Percentiles rank a stretch among this genome's conserved stretches.
Conservation (phyloP, 805 yeast genomes). For the Huiozyma naganishii region DNA sequence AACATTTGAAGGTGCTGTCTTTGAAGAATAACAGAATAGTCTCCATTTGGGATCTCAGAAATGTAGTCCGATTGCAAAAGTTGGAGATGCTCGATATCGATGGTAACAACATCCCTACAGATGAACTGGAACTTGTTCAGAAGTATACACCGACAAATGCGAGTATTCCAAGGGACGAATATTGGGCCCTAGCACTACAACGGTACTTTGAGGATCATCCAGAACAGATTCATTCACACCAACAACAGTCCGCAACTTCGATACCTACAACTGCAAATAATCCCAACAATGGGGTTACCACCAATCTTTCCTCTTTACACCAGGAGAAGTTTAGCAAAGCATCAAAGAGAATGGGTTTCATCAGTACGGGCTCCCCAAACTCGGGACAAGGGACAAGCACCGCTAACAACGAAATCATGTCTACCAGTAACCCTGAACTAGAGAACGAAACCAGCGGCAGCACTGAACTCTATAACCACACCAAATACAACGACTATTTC, state of each 20-base stretch:
- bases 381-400: not conserved
- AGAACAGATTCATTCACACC: not conserved
- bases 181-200: conserved; percentile 24
- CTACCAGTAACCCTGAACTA: not conserved
- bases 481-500: conserved; percentile 51
- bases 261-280: conserved; percentile 1
- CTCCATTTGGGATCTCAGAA: conserved; percentile 37
- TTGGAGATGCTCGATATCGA: conserved; percentile 51
- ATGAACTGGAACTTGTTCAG: conserved; percentile 37
- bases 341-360: conserved; percentile 66
- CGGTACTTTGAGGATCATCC: conserved; percentile 17
- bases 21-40: conserved; percentile 47
- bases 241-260: not conserved
- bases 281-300: not conserved
- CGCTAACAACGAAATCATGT: not conserved
- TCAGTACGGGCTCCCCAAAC: conserved; percentile 14
- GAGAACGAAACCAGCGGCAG: not conserved
- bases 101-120: conserved; percentile 44
- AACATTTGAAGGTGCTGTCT: conserved; percentile 45
- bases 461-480: conserved; percentile 22
- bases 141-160: conserved; percentile 27
- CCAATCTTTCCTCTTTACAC: not conserved
- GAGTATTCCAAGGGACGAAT: conserved; percentile 32
- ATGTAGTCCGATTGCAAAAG: conserved; percentile 40
- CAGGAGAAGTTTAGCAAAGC: conserved; percentile 37